Conservation (phyloP, 306 rosid species). For the Canavalia gladiata region DNA sequence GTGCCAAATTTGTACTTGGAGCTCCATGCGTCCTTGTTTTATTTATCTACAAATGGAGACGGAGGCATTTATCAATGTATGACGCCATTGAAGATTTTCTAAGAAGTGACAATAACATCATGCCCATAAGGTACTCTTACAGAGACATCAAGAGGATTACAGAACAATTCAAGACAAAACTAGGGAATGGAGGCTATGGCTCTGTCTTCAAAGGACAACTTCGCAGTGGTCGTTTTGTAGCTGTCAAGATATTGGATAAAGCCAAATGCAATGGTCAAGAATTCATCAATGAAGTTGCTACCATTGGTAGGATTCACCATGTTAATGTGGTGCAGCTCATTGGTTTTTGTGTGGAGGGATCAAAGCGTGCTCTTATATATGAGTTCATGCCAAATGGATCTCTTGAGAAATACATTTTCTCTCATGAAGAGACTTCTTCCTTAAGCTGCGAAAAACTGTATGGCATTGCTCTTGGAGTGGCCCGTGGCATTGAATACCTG, state of each 20-base stretch:
- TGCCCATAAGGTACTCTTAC: conserved; percentile 44
- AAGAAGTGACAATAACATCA: conserved; percentile 1
- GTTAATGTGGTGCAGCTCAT: conserved; percentile 37
- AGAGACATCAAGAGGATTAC: conserved; percentile 40
- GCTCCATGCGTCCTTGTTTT: background rate
- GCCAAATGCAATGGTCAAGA: conserved; percentile 43
- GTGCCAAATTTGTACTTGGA: conserved; percentile 4
- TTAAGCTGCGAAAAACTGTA: conserved; percentile 29
- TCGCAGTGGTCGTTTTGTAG: conserved; percentile 40
- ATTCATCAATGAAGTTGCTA: conserved; percentile 42
- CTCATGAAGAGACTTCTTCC: background rate
- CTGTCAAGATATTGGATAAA: conserved; percentile 41
- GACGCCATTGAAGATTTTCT: conserved; percentile 41
- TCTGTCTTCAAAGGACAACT: conserved; percentile 40
- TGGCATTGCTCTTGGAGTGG: conserved; percentile 49
- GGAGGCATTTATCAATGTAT: conserved; percentile 45
- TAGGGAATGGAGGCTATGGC: conserved; percentile 46
- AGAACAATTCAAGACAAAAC: background rate
- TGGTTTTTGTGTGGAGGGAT: conserved; percentile 46
- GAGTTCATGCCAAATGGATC: conserved; percentile 49
- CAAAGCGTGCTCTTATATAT: conserved; percentile 42
- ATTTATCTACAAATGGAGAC: conserved; percentile 34
- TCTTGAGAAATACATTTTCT: conserved; percentile 37
- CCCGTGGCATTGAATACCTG: conserved; percentile 47
- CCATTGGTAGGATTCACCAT: conserved; percentile 48